Percentiles rank a stretch among this genome's conserved stretches.
Evolutionary conservation across 2,329 filamentous ascomycete genomes (phyloP).

Genomic region (Diaporthe velutina): DNA sequence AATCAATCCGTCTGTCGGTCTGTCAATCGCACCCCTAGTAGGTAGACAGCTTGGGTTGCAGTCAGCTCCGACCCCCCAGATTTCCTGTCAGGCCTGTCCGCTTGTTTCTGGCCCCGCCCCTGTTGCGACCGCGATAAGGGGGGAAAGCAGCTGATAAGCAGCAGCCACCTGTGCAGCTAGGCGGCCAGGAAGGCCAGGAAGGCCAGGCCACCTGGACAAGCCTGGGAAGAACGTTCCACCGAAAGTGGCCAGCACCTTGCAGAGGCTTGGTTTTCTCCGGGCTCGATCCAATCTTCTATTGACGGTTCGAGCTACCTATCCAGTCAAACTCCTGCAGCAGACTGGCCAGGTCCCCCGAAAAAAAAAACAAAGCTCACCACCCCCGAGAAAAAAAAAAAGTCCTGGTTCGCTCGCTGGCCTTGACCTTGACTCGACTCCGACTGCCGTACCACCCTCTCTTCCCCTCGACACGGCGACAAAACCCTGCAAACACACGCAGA

Average conservation of each 20-base stretch:
- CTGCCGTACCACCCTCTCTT: constrained; percentile 28
- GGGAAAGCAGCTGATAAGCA: constrained; percentile 5
- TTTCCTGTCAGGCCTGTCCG: constrained; percentile 13
- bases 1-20: not conserved
- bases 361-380: constrained; percentile 26
- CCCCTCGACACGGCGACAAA: constrained; percentile 30
- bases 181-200: not conserved
- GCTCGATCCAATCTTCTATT: constrained; percentile 27
- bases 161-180: not conserved
- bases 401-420: constrained; percentile 18
- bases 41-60: constrained; percentile 24
- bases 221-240: constrained; percentile 31
- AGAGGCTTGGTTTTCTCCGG: constrained; percentile 30
- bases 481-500: constrained; percentile 28
- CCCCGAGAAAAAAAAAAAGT: constrained; percentile 15
- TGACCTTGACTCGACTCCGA: constrained; percentile 34
- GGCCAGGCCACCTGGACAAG: not conserved
- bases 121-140: constrained; percentile 25
- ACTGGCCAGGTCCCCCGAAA: constrained; percentile 21
- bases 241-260: constrained; percentile 10
- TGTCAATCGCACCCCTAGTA: constrained; percentile 6
- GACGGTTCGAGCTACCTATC: constrained; percentile 27
- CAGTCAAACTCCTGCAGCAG: constrained; percentile 26
- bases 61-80: constrained; percentile 15
- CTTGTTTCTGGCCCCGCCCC: constrained; percentile 14